Conservation (phyloP, 805 yeast genomes). For the Candida pini region DNA sequence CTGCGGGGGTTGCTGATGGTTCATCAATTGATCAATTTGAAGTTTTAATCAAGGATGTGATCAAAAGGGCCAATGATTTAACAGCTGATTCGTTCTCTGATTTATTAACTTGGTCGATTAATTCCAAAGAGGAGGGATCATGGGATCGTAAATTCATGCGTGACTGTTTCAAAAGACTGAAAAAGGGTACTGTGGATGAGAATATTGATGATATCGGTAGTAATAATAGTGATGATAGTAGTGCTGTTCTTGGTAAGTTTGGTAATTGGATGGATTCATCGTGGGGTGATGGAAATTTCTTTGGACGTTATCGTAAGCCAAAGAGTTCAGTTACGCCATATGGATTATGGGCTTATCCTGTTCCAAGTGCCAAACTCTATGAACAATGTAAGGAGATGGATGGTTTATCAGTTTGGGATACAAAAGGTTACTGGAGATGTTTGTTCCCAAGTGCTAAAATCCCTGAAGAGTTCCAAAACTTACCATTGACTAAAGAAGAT, state of each 20-base stretch:
- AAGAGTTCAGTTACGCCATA: constrained; percentile 8
- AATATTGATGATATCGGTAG: too few species aligned
- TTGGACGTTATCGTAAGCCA: constrained; percentile 2
- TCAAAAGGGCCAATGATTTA: constrained; percentile 13
- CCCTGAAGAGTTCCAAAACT: constrained; percentile 26
- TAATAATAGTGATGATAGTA: constrained; percentile 1
- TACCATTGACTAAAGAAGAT: constrained; percentile 50
- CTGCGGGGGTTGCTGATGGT: too few species aligned
- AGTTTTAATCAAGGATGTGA: constrained; percentile 9
- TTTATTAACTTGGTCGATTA: constrained; percentile 9
- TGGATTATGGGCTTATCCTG: constrained; percentile 23
- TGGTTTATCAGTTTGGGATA: constrained; percentile 80
- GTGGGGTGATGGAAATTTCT: constrained; percentile 4
- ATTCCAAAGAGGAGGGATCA: constrained; percentile 1
- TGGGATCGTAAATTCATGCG: too few species aligned
- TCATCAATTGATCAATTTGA: constrained; percentile 1
- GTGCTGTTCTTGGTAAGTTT: not conserved
- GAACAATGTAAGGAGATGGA: constrained; percentile 54
- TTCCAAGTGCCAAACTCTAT: constrained; percentile 41
- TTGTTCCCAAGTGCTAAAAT: constrained; percentile 57
- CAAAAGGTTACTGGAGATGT: constrained; percentile 84
- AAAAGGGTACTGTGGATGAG: too few species aligned
- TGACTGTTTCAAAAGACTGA: too few species aligned
- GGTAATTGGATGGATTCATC: not conserved
- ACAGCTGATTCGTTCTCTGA: constrained; percentile 14